These are phyloP conservation scores for Aegilops bicornis DNA, from an alignment of 176 grass and related monocot species.

Conservation along the genomic window DNA sequence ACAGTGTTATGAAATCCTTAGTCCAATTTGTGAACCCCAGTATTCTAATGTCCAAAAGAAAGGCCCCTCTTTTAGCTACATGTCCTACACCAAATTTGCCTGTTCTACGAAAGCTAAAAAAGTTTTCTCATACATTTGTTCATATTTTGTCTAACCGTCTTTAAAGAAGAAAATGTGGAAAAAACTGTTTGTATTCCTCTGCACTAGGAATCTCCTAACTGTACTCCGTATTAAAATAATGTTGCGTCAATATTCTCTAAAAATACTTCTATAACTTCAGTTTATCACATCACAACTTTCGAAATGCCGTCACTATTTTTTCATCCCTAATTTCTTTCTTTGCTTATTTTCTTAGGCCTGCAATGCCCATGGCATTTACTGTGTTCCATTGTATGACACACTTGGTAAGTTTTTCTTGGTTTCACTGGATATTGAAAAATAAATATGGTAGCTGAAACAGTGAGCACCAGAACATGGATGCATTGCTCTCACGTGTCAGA, in stretches of 20 bases:
- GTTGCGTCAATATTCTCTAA: not conserved
- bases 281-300: not conserved
- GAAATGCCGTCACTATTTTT: not conserved
- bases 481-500: not conserved
- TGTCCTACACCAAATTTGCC: not conserved
- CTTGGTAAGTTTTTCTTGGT: slow-evolving; percentile 63
- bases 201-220: not conserved
- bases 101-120: not conserved
- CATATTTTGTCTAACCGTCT: not conserved
- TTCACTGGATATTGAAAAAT: not conserved
- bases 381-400: slow-evolving; percentile 94
- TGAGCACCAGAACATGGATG: slow-evolving; percentile 1
- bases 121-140: not conserved
- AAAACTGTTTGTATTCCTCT: not conserved
- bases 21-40: not conserved
- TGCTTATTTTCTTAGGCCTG: slow-evolving; percentile 62
- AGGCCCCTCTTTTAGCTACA: not conserved
- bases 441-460: not conserved
- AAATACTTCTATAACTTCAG: not conserved
- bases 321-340: not conserved
- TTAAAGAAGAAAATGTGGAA: not conserved
- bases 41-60: not conserved
- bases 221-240: not conserved
- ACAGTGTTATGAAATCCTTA: not conserved
- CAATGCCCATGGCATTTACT: slow-evolving; percentile 93